Evolutionary conservation across 192 early-diverging fungal species (phyloP).

Genomic region (Backusella circina): DNA sequence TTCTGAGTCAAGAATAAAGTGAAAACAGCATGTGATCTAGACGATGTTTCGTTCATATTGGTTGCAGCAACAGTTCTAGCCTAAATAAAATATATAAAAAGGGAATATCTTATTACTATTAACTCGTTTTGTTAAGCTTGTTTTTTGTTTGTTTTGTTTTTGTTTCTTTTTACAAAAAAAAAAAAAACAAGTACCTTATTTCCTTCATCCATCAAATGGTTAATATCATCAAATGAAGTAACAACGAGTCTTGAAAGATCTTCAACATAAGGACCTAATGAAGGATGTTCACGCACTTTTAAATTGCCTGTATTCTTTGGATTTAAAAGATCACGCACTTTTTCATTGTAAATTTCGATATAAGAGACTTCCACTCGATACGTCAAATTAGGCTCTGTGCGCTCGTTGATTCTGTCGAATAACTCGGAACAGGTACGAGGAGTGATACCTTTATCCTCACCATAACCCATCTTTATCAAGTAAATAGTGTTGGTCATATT

Average conservation of each 20-base stretch:
- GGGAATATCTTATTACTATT: neutral
- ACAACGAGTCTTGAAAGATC: conserved; percentile 86
- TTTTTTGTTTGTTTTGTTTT: neutral
- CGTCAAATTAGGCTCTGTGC: conserved; percentile 38
- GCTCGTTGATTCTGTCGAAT: conserved; percentile 61
- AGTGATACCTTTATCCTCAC: conserved; percentile 80
- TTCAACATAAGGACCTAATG: conserved; percentile 85
- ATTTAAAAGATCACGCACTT: conserved; percentile 77
- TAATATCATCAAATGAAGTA: conserved; percentile 63
- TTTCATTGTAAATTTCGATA: conserved; percentile 90
- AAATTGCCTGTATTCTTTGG: conserved; percentile 72
- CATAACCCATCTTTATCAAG: conserved; percentile 55
- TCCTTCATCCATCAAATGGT: conserved; percentile 74
- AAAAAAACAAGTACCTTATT: conserved; percentile 55
- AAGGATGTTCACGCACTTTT: conserved; percentile 79
- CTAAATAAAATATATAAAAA: conserved; percentile 33
- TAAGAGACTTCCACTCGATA: conserved; percentile 82
- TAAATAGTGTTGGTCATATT: neutral
- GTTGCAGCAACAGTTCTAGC: conserved; percentile 90
- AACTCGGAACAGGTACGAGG: conserved; percentile 80
- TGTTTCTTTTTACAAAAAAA: too few species aligned
- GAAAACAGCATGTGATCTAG: conserved; percentile 85
- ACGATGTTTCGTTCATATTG: conserved; percentile 92
- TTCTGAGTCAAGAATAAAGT: conserved; percentile 72
- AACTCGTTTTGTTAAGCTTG: neutral